Evolutionary conservation across 768 basidiomycete species (phyloP), one percentile per base, ranked within the genome.

Genomic region (Amanita exitialis): DNA sequence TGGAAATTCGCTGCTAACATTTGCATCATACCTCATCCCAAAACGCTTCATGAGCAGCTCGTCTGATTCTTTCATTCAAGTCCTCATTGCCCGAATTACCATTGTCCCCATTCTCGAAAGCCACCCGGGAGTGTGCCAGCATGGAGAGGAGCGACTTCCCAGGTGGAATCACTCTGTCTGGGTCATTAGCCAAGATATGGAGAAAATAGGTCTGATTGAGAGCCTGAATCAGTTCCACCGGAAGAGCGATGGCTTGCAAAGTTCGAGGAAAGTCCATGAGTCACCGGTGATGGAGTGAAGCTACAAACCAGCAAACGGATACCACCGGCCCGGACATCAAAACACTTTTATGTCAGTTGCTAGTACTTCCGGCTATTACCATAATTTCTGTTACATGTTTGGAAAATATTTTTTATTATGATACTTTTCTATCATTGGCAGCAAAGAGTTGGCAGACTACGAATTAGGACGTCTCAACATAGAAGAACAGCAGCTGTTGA

Each of bases 101-200:
- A 5, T 56, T 30, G 45, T 55, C 30, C 18, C 45, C 20, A 21
- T 56, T 56, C 10, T 57, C 54, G 25, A 54, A 47, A 35, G 52
- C 55, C 27, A 62, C 57, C 43, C 59, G 66, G 35, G 63, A 59
- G 42, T 66, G 66, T 18, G 65, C 60, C 62, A 88, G 67, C 68
- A 81, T 74, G 6, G 86, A 84, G 3, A 87, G 63, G 3, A 87
- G 66, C 0, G 84, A 84, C 62, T 89, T 89, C 46, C 82, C 82
- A 1, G 80, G 76, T 2, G 86, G 83, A n/a, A 88, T 65, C 6
- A 83, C 72, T 41, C 69, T 73, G 0, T 67, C 58, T 5, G 83
- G 78, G 37, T 86, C 76, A 3, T 75, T 82, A 3, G 80, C 79
- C 9, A 89, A 76, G n/a, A 78, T 56, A 59, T 86, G 82, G 7